These are phyloP conservation scores for Ophiostoma fasciatum DNA, from an alignment of 2,329 filamentous ascomycete species.

Conservation along the genomic window DNA sequence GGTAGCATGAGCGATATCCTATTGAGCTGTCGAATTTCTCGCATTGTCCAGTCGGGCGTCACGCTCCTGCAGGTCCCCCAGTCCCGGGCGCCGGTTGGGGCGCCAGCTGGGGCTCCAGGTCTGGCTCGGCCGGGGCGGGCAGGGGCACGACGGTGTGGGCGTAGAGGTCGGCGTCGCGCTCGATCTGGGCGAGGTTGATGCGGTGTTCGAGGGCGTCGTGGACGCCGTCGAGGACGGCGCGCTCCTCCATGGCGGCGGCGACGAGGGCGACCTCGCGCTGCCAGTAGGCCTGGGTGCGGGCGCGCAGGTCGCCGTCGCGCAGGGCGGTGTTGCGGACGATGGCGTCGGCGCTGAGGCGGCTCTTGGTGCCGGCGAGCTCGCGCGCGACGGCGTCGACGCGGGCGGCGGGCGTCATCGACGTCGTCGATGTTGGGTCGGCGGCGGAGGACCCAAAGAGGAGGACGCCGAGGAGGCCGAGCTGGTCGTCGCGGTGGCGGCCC, in stretches of 20 bases:
- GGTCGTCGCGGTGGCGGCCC: conserved; percentile 33
- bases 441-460: conserved; percentile 6
- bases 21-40: no score
- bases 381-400: conserved; percentile 47
- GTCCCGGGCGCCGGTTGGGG: no score
- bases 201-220: conserved; percentile 50
- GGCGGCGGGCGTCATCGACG: conserved; percentile 27
- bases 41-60: no score
- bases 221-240: conserved; percentile 57
- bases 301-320: conserved; percentile 57
- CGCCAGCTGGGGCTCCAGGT: no score
- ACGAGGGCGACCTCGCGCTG: conserved; percentile 57
- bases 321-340: conserved; percentile 69
- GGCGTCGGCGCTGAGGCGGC: conserved; percentile 56
- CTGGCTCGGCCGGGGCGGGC: no score
- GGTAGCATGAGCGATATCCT: no score
- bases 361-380: conserved; percentile 42
- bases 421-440: no score
- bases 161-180: conserved; percentile 49
- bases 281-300: conserved; percentile 62
- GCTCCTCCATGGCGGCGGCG: conserved; percentile 63
- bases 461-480: conserved; percentile 4
- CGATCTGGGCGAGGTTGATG: conserved; percentile 46
- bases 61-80: no score
- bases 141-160: conserved; percentile 27